These are phyloP conservation scores for Candida sakaeoensis DNA, from an alignment of 805 yeast genomes.

Conservation along the genomic window DNA sequence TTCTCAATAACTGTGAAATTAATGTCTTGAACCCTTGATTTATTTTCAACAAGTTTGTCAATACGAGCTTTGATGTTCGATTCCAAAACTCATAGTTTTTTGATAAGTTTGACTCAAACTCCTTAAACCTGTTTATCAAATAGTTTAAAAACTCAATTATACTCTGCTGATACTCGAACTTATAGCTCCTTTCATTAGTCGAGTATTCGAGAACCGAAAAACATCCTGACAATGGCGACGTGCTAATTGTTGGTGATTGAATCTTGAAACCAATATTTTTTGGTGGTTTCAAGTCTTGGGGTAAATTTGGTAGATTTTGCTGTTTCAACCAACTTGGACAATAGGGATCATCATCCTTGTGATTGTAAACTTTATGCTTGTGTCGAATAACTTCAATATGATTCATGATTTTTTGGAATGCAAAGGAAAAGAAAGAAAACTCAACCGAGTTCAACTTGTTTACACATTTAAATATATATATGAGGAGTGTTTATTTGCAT, in stretches of 20 bases:
- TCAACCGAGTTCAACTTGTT: neutral
- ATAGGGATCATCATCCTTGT: slow-evolving; percentile 4
- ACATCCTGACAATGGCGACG: neutral
- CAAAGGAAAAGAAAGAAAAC: neutral
- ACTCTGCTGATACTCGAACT: slow-evolving; percentile 6
- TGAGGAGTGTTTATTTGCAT: neutral
- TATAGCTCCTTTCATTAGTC: neutral
- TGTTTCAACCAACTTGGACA: slow-evolving; percentile 10
- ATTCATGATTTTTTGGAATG: slow-evolving; percentile 1
- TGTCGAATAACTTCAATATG: slow-evolving; percentile 5
- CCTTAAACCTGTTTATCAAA: slow-evolving; percentile 6
- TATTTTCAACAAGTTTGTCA: neutral
- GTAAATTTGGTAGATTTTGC: slow-evolving; percentile 3
- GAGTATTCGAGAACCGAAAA: slow-evolving; percentile 2
- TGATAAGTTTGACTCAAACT: slow-evolving; percentile 1
- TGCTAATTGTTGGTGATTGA: neutral
- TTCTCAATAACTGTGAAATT: slow-evolving; percentile 5
- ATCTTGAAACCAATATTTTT: neutral
- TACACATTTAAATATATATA: neutral
- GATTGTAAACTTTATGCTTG: slow-evolving; percentile 9
- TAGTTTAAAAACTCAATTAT: slow-evolving; percentile 8
- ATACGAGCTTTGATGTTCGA: neutral
- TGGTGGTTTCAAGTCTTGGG: neutral
- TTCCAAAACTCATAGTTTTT: slow-evolving; percentile 4
- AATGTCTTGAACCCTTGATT: slow-evolving; percentile 3